Percentiles rank a stretch among this genome's conserved stretches.
Evolutionary conservation across 2,329 filamentous ascomycete species (phyloP).

Genomic region (Sclerotinia borealis): DNA sequence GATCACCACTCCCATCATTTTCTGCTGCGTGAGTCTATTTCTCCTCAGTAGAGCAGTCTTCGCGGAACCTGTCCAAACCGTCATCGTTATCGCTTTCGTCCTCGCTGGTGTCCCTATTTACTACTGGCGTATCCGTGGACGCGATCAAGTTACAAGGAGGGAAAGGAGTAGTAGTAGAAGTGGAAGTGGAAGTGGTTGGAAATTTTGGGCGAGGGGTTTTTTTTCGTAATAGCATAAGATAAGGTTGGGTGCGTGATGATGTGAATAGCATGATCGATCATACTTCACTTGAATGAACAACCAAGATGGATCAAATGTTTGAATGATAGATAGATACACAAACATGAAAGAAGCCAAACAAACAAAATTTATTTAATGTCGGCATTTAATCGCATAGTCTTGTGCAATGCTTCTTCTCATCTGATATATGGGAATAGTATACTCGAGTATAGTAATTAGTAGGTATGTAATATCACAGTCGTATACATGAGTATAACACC

Average conservation of each 20-base stretch:
- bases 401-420: too few relatives aligned
- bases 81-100: conserved; percentile 82
- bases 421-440: too few relatives aligned
- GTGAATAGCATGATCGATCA: not conserved
- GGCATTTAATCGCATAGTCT: not conserved
- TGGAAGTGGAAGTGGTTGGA: conserved; percentile 46
- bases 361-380: not conserved
- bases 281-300: not conserved
- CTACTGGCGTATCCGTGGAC: conserved; percentile 73
- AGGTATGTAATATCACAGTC: too few relatives aligned
- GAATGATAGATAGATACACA: not conserved
- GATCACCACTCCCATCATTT: conserved; percentile 96
- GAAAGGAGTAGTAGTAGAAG: conserved; percentile 36
- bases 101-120: conserved; percentile 79
- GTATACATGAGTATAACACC: too few relatives aligned
- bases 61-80: conserved; percentile 81
- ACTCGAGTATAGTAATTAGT: too few relatives aligned
- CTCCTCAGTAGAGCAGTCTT: conserved; percentile 84
- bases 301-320: not conserved
- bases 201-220: conserved; percentile 46
- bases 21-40: conserved; percentile 96
- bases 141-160: conserved; percentile 46
- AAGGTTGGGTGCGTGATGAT: not conserved
- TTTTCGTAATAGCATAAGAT: too few relatives aligned
- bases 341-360: not conserved